These are phyloP conservation scores for Leccinum angustisporum DNA, from an alignment of 1,284 basidiomycete species.

Conservation along the genomic window DNA sequence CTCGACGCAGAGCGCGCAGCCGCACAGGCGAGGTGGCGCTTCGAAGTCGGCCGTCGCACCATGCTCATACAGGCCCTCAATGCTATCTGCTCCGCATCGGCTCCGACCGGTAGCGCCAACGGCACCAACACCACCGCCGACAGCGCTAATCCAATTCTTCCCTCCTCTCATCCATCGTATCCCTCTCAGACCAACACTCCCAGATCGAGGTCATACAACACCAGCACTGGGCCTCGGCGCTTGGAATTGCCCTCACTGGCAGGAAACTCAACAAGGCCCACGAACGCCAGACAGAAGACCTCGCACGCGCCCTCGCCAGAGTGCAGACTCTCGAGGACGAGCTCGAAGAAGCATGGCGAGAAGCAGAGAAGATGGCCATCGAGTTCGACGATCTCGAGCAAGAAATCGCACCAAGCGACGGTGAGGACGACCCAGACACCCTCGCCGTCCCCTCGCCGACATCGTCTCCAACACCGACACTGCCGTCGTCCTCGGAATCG, in stretches of 20 bases:
- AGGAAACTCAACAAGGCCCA: constrained; percentile 77
- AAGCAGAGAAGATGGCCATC: constrained; percentile 67
- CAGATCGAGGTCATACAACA: constrained; percentile 63
- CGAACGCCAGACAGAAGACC: constrained; percentile 58
- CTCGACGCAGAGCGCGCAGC: constrained; percentile 49
- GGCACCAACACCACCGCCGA: not conserved
- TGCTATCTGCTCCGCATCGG: constrained; percentile 34
- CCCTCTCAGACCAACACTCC: constrained; percentile 57
- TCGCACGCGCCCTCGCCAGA: constrained; percentile 45
- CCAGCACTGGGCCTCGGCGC: constrained; percentile 67
- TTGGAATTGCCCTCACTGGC: constrained; percentile 59
- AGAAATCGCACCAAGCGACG: constrained; percentile 26
- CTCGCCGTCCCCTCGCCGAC: constrained; percentile 19
- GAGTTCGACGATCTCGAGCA: constrained; percentile 60
- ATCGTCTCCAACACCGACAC: constrained; percentile 26
- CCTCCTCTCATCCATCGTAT: constrained; percentile 54
- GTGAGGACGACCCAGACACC: constrained; percentile 25
- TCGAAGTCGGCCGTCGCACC: constrained; percentile 64
- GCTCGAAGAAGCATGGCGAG: constrained; percentile 77
- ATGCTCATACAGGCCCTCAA: constrained; percentile 70
- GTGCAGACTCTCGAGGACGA: constrained; percentile 62
- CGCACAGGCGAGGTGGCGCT: constrained; percentile 66
- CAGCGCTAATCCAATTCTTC: constrained; percentile 33
- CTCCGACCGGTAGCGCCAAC: not conserved
- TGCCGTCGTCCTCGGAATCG: constrained; percentile 25